phyloP scores from a whole-genome alignment of 805 yeast species.

The Saccharomycopsis selenospora region DNA sequence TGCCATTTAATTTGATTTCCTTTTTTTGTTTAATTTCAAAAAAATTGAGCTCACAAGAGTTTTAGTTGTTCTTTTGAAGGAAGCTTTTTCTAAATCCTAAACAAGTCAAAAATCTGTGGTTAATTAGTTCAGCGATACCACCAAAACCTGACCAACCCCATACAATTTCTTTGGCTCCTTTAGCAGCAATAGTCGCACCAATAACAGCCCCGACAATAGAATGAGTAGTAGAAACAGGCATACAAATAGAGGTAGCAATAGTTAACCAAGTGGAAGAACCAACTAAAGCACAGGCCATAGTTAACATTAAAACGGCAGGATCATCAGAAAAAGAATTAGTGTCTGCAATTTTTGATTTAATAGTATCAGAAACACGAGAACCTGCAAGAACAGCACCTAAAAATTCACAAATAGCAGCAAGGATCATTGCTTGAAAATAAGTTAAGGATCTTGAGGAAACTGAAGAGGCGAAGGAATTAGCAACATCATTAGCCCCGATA shows the following conservation, averaged over 20 bases:
- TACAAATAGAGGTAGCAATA: slow-evolving; percentile 56
- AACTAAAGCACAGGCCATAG: slow-evolving; percentile 68
- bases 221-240: slow-evolving; percentile 81
- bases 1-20: too few relatives aligned
- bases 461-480: slow-evolving; percentile 73
- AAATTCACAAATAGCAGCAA: slow-evolving; percentile 66
- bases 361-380: slow-evolving; percentile 66
- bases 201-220: slow-evolving; percentile 71
- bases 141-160: slow-evolving; percentile 79
- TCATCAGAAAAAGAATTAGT: slow-evolving; percentile 39
- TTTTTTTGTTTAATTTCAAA: too few relatives aligned
- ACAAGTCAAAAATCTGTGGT: too few relatives aligned
- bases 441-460: slow-evolving; percentile 62
- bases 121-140: slow-evolving; percentile 64
- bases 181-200: slow-evolving; percentile 70
- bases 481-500: slow-evolving; percentile 78
- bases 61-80: too few relatives aligned
- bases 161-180: slow-evolving; percentile 48
- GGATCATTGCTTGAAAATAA: slow-evolving; percentile 69
- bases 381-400: slow-evolving; percentile 72
- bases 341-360: slow-evolving; percentile 56
- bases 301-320: slow-evolving; percentile 67
- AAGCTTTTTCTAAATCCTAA: too few relatives aligned
- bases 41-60: too few relatives aligned
- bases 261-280: slow-evolving; percentile 70